Evolutionary conservation across 192 early-diverging fungal genomes (phyloP), one percentile per base, ranked within the genome.

Genomic region (Chytriomyces confervae): DNA sequence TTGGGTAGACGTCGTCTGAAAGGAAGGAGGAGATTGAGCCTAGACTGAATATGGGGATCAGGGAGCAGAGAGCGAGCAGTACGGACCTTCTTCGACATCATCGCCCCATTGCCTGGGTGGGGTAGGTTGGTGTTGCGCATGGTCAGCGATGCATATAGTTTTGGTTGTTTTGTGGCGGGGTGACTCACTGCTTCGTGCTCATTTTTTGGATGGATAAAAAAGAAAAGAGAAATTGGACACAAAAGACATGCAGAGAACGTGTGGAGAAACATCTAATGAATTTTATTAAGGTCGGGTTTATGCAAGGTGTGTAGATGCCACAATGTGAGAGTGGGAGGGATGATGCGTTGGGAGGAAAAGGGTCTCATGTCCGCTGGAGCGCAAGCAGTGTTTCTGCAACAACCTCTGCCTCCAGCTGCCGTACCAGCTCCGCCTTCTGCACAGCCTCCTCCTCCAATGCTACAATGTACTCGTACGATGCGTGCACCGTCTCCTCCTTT

Each of bases 1-100:
- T 86, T 69, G 86, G 83, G 68, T 86, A 79, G 46, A 77, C 16
- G 20, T 66, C 48, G 45, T 69, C 76, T 60, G 44, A n/a, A 27
- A 3, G 16, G 1, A n/a, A 46, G 18, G 6, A 45, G 44, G 11
- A 18, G 11, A 10, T 65, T 60, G 51, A 57, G 20, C 16, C 62
- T 5, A 24, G 13, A 4, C 63, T 13, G 23, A 65, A 3, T 0
- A 36, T 36, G 63, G 24, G 63, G 63, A 23, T 65, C 13, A 43
- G 27, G 27, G 10, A 65, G 11, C 18, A 27, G 13, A 27, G 13
- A 29, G 63, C 27, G 63, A 43, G 36, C 11, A 65, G 13, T 23
- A 20, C 53, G 27, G n/a, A 50, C 23, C 69, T 10, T 79, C 77
- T 11, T 72, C 69, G 43, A 79, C 69, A 24, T 79, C 69, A 44